Conservation (phyloP, 345 rosid species). For the Tarenaya hassleriana region DNA sequence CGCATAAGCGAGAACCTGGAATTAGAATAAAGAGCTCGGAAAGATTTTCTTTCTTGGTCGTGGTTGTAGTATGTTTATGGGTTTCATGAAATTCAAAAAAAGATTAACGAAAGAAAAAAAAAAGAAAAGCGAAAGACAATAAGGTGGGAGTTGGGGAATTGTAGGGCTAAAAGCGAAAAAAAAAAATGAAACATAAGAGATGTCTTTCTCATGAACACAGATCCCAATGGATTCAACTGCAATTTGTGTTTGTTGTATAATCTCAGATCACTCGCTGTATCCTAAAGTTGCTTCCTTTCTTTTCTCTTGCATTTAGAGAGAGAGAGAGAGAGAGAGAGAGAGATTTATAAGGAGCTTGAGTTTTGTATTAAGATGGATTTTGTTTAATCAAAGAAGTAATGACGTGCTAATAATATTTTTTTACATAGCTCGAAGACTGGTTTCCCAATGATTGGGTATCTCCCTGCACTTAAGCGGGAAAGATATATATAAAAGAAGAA, state of each 20-base stretch:
- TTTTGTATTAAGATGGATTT: constrained; percentile 10
- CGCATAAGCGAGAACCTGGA: too few species aligned
- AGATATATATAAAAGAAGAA: constrained; percentile 21
- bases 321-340: constrained; percentile 27
- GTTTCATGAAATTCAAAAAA: constrained; percentile 17
- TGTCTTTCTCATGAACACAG: constrained; percentile 86
- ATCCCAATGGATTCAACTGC: constrained; percentile 86
- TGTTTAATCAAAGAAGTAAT: neutral
- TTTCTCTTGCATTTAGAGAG: constrained; percentile 32
- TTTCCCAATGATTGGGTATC: constrained; percentile 61
- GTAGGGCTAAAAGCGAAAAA: constrained; percentile 30
- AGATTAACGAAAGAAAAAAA: constrained; percentile 10
- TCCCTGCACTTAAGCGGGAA: constrained; percentile 5
- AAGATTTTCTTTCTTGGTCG: too few species aligned
- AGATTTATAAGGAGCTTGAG: constrained; percentile 13
- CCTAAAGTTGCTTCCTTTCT: constrained; percentile 28
- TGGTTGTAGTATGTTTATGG: neutral
- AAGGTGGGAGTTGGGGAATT: constrained; percentile 12
- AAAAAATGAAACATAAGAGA: constrained; percentile 22
- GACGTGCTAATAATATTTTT: too few species aligned
- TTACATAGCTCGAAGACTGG: constrained; percentile 13
- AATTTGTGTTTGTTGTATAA: constrained; percentile 40
- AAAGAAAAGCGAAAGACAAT: neutral
- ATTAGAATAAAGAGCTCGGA: too few species aligned
- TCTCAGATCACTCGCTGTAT: constrained; percentile 19